Evolutionary conservation across 1,284 basidiomycete species (phyloP).

Genomic region (Heterobasidion occidentale): DNA sequence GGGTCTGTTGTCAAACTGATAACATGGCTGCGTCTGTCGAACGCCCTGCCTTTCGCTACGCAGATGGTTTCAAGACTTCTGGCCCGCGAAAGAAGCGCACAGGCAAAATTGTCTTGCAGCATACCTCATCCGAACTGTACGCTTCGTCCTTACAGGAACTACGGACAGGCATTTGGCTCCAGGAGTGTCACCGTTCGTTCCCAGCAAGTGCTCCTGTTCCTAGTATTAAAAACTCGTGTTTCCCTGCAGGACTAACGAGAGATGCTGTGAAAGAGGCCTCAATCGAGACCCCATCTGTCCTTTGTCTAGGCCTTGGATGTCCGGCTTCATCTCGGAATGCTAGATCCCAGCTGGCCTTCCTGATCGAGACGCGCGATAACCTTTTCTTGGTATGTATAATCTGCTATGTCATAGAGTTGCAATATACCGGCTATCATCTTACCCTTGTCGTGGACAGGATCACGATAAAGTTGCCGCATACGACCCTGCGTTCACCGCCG

Average conservation of each 20-base stretch:
- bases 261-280: constrained; percentile 21
- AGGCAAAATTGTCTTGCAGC: not conserved
- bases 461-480: constrained; percentile 42
- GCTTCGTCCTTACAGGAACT: not conserved
- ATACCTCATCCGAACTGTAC: not conserved
- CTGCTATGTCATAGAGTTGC: constrained; percentile 12
- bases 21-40: not conserved
- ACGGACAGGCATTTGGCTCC: not conserved
- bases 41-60: not conserved
- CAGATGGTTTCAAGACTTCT: not conserved
- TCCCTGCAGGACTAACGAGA: constrained; percentile 25
- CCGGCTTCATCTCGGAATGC: constrained; percentile 52
- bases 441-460: constrained; percentile 26
- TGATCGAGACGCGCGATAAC: constrained; percentile 43
- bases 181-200: constrained; percentile 3
- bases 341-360: constrained; percentile 58
- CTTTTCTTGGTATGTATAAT: constrained; percentile 47
- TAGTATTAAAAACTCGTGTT: not conserved
- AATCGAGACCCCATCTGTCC: constrained; percentile 19
- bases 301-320: constrained; percentile 69
- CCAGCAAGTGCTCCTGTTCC: not conserved
- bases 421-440: not conserved
- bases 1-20: not conserved
- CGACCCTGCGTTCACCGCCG: constrained; percentile 63
- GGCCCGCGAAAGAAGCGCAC: not conserved